Percentiles rank a stretch among this genome's conserved stretches.
Evolutionary conservation across 495 filamentous ascomycete species (phyloP).

Genomic region (Cercophora newfieldiana): DNA sequence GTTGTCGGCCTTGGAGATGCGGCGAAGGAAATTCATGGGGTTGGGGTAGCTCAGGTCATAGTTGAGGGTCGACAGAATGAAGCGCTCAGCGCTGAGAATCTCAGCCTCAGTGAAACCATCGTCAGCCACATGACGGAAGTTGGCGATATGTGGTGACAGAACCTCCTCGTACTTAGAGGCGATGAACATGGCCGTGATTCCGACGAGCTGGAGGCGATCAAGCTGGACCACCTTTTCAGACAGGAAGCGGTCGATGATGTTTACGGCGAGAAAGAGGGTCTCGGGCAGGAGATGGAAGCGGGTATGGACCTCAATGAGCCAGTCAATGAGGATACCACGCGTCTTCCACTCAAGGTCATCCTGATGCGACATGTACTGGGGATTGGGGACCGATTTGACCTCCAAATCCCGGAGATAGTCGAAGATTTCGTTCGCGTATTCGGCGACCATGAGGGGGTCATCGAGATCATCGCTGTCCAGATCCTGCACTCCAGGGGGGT

Average conservation of each 20-base stretch:
- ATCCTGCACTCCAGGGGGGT: constrained; percentile 57
- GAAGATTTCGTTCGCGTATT: constrained; percentile 97
- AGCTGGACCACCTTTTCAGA: constrained; percentile 90
- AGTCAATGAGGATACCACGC: constrained; percentile 95
- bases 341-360: constrained; percentile 97
- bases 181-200: constrained; percentile 98
- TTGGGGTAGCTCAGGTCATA: constrained; percentile 99
- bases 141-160: constrained; percentile 90
- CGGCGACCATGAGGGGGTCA: constrained; percentile 95
- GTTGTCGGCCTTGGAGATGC: constrained; percentile 97
- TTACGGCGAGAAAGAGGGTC: constrained; percentile 94
- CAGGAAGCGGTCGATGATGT: constrained; percentile 97
- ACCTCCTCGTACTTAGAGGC: constrained; percentile 99
- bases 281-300: constrained; percentile 97
- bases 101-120: constrained; percentile 95
- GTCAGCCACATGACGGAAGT: constrained; percentile 95
- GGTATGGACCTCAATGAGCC: constrained; percentile 97
- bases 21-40: constrained; percentile 98
- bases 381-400: constrained; percentile 78
- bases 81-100: constrained; percentile 95
- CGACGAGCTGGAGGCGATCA: constrained; percentile 92
- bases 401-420: constrained; percentile 92
- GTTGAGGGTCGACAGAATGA: constrained; percentile 83
- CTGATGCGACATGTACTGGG: constrained; percentile 91
- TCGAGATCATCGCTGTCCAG: constrained; percentile 85